These are phyloP conservation scores for Acanthamoeba royreba DNA, from an alignment of 208 protist genomes.

Conservation along the genomic window DNA sequence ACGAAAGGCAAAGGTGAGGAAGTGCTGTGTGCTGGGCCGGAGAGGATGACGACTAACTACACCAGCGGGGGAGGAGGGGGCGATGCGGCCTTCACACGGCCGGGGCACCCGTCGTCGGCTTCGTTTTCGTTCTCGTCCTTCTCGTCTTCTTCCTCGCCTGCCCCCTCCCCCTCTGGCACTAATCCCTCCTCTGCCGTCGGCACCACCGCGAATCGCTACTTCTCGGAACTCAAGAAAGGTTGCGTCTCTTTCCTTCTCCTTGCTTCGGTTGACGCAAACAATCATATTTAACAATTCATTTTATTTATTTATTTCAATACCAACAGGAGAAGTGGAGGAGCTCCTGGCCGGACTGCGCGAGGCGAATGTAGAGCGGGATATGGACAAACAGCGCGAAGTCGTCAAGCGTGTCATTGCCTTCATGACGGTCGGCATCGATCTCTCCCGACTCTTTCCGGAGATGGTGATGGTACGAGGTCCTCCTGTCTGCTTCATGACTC, in stretches of 20 bases:
- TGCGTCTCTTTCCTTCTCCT: too few relatives aligned
- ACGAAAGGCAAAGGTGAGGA: too few relatives aligned
- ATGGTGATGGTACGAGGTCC: slow-evolving; percentile 86
- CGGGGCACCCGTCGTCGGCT: too few relatives aligned
- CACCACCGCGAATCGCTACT: too few relatives aligned
- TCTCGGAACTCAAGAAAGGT: neutral
- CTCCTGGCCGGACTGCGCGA: neutral
- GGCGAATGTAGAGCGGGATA: neutral
- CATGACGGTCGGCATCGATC: slow-evolving; percentile 95
- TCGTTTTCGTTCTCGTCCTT: neutral
- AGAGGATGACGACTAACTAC: too few relatives aligned
- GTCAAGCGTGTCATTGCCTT: slow-evolving; percentile 90
- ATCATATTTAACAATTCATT: too few relatives aligned
- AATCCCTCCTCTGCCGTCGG: neutral
- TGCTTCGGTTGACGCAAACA: too few relatives aligned
- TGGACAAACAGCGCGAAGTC: slow-evolving; percentile 70
- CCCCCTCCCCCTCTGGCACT: neutral
- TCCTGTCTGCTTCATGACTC: too few relatives aligned
- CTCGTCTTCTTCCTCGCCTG: neutral
- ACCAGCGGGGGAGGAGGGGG: too few relatives aligned
- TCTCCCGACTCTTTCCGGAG: slow-evolving; percentile 88
- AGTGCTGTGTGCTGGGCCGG: too few relatives aligned
- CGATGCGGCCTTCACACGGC: too few relatives aligned
- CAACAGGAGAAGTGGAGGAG: neutral
- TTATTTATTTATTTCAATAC: too few relatives aligned